Base-by-base conservation (phyloP, 352 stramenopile genomes). In the Phytophthora pluvialis region DNA sequence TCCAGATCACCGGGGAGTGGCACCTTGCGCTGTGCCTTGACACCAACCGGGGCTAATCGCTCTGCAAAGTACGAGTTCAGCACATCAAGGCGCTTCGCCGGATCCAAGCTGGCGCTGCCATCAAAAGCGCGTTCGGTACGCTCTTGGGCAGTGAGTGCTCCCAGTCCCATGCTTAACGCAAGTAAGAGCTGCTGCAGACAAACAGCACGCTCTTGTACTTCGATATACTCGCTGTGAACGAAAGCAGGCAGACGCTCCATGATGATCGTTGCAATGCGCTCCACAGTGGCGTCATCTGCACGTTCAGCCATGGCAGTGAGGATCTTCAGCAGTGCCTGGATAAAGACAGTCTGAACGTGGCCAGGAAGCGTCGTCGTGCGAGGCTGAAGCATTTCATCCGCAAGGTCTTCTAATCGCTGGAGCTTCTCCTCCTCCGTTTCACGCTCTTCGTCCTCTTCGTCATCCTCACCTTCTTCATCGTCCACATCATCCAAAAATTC, bases 161-260 rank as follows among this genome's bases (percentile, higher is more conserved):
- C 75, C 25, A 85, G 69, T 10, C 88, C 88, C 21, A 93, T 81
- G 12, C 77, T 71, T 16, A 93, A 71, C 13, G 80, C 75, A 28
- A 90, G 58, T 55, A 91, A 60, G 12, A 91, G 78, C 61, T 92
- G 80, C 60, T 93, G 78, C n/a, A 93, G 44, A 18, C 89, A 93
- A 32, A 97, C 91, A 9, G 95, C 91, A 60, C 96, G 87, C 75
- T 99, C 97, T 71, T 98, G 91, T 9, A 99, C 97, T 74, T 99
- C 94, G 31, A 97, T 90, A 73, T 98, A 86, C 42, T 94, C 84
- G 48, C 89, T 98, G 55, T 97, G 83, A 40, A 97, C 80, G 64
- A 97, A 98, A 2, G 90, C 77, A 3, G 81, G 75, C 11, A 99
- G 66, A 18, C 93, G 84, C 42, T 89, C 82, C 32, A 93, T 63